Percentiles rank a stretch among this genome's conserved stretches.
These are phyloP conservation scores for Calamus simplicifolius DNA, from an alignment of 176 grass and related monocot genomes.

Conservation along the genomic window DNA sequence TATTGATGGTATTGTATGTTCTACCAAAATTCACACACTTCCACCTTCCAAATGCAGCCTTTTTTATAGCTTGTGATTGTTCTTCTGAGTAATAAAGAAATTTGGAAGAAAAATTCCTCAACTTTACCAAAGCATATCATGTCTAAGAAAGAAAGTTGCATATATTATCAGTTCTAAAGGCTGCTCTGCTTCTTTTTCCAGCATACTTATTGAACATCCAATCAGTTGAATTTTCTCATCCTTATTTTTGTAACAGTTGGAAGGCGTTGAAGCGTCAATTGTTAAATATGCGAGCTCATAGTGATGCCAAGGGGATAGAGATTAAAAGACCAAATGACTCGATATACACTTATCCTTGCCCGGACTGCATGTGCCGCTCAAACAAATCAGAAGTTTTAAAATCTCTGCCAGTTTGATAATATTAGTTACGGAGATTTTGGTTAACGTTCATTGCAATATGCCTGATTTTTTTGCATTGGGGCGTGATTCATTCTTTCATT, in stretches of 20 bases:
- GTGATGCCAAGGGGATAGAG: conserved; percentile 82
- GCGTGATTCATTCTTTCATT: conserved; percentile 56
- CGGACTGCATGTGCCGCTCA: conserved; percentile 77
- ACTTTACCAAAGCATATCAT: too few species aligned
- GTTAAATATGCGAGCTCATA: conserved; percentile 71
- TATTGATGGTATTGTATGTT: too few species aligned
- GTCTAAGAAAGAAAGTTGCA: background rate
- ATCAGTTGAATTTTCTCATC: background rate
- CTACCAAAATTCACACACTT: too few species aligned
- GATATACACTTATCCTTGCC: conserved; percentile 74
- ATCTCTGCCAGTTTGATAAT: conserved; percentile 46
- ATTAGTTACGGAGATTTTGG: conserved; percentile 12
- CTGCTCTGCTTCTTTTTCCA: background rate
- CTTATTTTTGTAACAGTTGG: conserved; percentile 45
- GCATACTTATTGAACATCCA: background rate
- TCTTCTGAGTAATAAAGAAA: background rate
- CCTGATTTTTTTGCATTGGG: conserved; percentile 23
- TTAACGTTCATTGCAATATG: conserved; percentile 24
- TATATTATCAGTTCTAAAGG: background rate
- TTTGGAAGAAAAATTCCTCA: too few species aligned
- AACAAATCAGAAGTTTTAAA: conserved; percentile 58
- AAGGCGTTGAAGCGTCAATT: conserved; percentile 77
- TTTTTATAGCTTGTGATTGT: background rate
- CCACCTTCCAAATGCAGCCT: too few species aligned
- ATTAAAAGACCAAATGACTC: conserved; percentile 91